Base-by-base conservation (phyloP, 768 basidiomycete species). In the Fibroporia radiculosa region DNA sequence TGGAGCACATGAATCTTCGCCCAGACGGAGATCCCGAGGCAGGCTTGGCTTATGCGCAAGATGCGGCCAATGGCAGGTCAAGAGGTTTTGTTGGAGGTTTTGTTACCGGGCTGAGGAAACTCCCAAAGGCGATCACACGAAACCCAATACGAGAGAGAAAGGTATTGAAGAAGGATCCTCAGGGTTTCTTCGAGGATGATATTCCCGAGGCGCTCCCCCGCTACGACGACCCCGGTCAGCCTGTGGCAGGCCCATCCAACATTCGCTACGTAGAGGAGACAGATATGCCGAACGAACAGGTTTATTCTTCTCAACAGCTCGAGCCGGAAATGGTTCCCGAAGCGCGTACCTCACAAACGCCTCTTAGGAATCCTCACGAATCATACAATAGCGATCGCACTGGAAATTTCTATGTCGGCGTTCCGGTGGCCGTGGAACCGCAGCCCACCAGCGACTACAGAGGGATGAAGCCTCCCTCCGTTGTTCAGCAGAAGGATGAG, bases 401-500 rank as follows among this genome's bases (percentile, higher is more conserved):
- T n/a, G n/a, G n/a, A n/a, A n/a, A n/a, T n/a, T n/a, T n/a, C n/a
- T n/a, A n/a, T n/a, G n/a, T 45, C 19, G 38, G 37, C 27, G 50
- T 50, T 20, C 65, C 66, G 7, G 57, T 62, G 18, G 56, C 49
- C 20, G 53, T 60, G 13, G 51, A 58, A 12, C 64, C 65, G 7
- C 53, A 50, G 27, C 65, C 45, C 6, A 55, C 60, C 14, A 52
- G 55, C 13, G 66, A 69, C 48, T 67, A 67, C 42, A 58, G 58
- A 6, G 64, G 61, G 49, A 67, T 67, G 65, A 51, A 55, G 6
- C 52, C 59, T 11, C 60, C 60, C 7, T 44, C 49, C 11, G 46
- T 46, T 29, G 40, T 45, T 13, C 40, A 48, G 4, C 52, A 45
- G 7, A 55, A 57, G 14, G 59, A 60, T 20, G 48, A 51, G 48